Conservation (phyloP, 2,329 filamentous ascomycete genomes). For the Colletotrichum falcatum region DNA sequence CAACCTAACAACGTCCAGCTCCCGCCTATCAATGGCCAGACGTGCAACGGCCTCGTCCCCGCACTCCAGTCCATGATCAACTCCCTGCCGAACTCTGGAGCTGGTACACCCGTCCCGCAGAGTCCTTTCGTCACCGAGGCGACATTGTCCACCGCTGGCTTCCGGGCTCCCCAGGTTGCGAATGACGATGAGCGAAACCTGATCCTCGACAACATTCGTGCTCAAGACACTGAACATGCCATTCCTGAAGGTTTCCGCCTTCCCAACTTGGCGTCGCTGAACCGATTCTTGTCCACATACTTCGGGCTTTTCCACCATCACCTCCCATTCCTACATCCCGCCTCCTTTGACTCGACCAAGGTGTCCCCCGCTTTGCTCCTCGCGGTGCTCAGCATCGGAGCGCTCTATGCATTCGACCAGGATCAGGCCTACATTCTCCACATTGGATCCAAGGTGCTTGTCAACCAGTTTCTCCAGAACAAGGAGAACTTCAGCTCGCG, state of each 20-base stretch:
- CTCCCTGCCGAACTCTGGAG: slow-evolving; percentile 75
- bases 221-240: slow-evolving; percentile 82
- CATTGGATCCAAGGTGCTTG: slow-evolving; percentile 95
- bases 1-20: slow-evolving; percentile 71
- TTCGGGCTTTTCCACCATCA: slow-evolving; percentile 98
- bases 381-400: slow-evolving; percentile 93
- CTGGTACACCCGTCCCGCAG: slow-evolving; percentile 78
- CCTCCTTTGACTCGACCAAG: slow-evolving; percentile 85
- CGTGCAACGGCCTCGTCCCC: slow-evolving; percentile 70
- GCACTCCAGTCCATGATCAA: slow-evolving; percentile 79
- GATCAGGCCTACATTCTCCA: slow-evolving; percentile 97
- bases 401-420: slow-evolving; percentile 95
- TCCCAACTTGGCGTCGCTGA: slow-evolving; percentile 82
- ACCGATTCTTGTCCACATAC: slow-evolving; percentile 94
- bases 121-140: slow-evolving; percentile 78
- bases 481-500: slow-evolving; percentile 99
- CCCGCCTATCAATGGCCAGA: slow-evolving; percentile 75
- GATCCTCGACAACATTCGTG: slow-evolving; percentile 88
- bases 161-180: slow-evolving; percentile 81
- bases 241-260: slow-evolving; percentile 92
- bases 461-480: slow-evolving; percentile 97
- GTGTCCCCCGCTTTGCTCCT: slow-evolving; percentile 86
- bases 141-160: slow-evolving; percentile 63
- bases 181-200: slow-evolving; percentile 87
- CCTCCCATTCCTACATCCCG: slow-evolving; percentile 92